phyloP scores from a whole-genome alignment of 345 rosid species.

The Pugionium cornutum region DNA sequence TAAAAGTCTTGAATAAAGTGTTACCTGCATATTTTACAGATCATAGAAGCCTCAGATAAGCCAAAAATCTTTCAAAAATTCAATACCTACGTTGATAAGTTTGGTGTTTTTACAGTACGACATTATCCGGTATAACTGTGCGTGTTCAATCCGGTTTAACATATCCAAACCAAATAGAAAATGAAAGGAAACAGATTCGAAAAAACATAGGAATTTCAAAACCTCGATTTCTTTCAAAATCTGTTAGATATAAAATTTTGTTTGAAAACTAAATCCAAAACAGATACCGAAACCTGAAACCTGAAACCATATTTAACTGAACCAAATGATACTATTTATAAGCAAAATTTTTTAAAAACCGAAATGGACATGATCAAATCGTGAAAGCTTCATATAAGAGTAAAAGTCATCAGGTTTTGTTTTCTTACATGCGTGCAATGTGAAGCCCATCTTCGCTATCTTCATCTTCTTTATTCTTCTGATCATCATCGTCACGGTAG shows the following conservation, averaged over 20 bases:
- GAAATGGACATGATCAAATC: background rate
- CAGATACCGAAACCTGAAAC: too few species aligned
- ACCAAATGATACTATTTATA: background rate
- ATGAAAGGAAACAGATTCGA: too few species aligned
- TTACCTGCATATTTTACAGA: constrained; percentile 27
- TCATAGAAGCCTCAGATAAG: constrained; percentile 12
- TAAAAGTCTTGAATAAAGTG: background rate
- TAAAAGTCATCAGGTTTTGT: constrained; percentile 5
- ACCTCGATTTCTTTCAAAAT: background rate
- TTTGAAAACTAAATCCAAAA: too few species aligned
- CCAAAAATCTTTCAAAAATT: background rate
- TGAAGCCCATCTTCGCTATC: constrained; percentile 48
- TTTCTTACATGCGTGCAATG: constrained; percentile 49
- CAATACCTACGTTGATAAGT: background rate
- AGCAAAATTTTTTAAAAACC: background rate
- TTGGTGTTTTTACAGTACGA: constrained; percentile 6
- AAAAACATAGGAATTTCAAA: background rate
- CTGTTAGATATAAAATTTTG: background rate
- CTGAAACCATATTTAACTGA: background rate
- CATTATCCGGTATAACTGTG: background rate
- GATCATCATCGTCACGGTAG: constrained; percentile 28
- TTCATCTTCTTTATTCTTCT: constrained; percentile 43
- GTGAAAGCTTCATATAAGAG: constrained; percentile 16
- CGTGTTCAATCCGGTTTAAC: background rate
- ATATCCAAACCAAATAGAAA: background rate